Evolutionary conservation across 768 basidiomycete species (phyloP), one percentile per base, ranked within the genome.

Genomic region (Gloeostereum incarnatum): DNA sequence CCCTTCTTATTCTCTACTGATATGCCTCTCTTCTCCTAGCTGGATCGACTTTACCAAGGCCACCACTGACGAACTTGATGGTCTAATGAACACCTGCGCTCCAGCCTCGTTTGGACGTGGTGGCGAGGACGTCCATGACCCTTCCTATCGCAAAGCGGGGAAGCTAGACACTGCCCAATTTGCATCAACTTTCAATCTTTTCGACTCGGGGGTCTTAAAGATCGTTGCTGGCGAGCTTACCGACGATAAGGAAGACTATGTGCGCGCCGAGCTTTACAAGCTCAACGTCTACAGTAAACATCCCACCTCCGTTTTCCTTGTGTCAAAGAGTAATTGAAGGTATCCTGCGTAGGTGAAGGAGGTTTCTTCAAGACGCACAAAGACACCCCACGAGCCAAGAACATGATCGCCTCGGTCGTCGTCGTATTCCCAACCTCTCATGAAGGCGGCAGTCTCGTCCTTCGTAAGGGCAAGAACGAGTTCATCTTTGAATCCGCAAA

Each of bases 351-450:
- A 57, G 55, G 48, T 5, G 31, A 51, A 37, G 61, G 48, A 9
- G 50, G 50, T 1, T 67, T 62, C 43, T 67, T 66, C 54, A 62
- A 62, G 42, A 24, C 60, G 3, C 68, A 66, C 40, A 49, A 54
- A 23, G 68, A 65, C 35, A 66, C 65, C 0, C 63, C 61, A 2
- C 57, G 59, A 4, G 40, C 44, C 11, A 45, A 46, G 13, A 41
- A 46, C 29, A 64, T 65, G 56, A 59, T 70, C 21, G 65, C 61
- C 1, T 68, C 66, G 1, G 52, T 71, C 20, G 56, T 66, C 2
- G 35, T 68, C 20, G 51, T 63, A 11, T 54, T 64, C 31, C 64
- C 62, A 9, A 58, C 57, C 1, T 4, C 41, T 0, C 58, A 66
- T 43, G 50, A 61, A 30, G 65, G 63, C 4, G 65, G 65, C 10